Evolutionary conservation across 2,329 filamentous ascomycete genomes (phyloP).

Genomic region (Diaporthe vexans): DNA sequence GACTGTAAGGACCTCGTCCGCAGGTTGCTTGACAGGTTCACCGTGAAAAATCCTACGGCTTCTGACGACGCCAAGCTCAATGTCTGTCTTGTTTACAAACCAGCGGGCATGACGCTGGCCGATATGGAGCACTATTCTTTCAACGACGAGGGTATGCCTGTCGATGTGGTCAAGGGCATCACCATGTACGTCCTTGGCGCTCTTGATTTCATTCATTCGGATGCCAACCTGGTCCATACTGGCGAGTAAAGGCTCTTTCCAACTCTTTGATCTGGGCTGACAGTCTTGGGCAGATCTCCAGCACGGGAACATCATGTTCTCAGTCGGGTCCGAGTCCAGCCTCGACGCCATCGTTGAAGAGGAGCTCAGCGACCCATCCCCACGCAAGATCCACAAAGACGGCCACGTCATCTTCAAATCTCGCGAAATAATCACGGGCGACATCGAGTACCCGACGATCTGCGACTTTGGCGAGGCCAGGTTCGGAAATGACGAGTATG

Average conservation of each 20-base stretch:
- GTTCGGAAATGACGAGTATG: not conserved
- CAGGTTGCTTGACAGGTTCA: not conserved
- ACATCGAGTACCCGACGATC: not conserved
- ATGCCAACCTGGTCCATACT: not conserved
- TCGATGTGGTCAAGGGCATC: not conserved
- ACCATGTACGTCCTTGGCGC: not conserved
- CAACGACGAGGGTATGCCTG: not conserved
- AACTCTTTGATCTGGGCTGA: not conserved
- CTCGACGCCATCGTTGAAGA: not conserved
- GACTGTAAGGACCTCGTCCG: not conserved
- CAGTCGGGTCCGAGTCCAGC: not conserved
- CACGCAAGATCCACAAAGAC: not conserved
- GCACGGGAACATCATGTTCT: not conserved
- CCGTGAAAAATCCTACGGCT: not conserved
- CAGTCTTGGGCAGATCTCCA: not conserved
- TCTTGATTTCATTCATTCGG: not conserved
- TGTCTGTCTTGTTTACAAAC: not conserved
- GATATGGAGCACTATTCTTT: not conserved
- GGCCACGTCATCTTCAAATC: not conserved
- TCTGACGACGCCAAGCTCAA: not conserved
- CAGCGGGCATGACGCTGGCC: not conserved
- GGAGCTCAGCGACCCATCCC: not conserved
- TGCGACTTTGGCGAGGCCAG: not conserved
- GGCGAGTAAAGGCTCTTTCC: not conserved
- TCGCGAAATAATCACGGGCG: not conserved